Evolutionary conservation across 495 filamentous ascomycete genomes (phyloP).

Genomic region (Bacidia gigantensis): DNA sequence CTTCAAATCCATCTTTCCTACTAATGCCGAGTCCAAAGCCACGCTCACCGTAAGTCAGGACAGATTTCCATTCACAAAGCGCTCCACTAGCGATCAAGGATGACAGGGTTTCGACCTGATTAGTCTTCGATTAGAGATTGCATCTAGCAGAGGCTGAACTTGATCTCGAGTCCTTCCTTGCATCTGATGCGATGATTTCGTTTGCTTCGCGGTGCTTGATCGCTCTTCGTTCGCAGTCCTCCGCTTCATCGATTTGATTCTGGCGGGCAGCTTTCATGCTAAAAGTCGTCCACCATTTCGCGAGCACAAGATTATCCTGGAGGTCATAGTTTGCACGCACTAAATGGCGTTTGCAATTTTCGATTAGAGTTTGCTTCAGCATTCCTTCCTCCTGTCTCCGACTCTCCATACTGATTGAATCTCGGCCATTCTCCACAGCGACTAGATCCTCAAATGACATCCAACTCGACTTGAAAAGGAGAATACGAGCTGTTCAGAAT

Average conservation of each 20-base stretch:
- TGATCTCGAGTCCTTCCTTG: not conserved
- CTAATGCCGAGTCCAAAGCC: not conserved
- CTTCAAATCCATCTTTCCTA: not conserved
- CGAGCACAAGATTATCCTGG: not conserved
- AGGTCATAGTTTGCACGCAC: not conserved
- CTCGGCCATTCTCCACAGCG: conserved; percentile 3
- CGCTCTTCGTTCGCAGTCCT: too few species aligned
- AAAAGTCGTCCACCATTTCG: too few species aligned
- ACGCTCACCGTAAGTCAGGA: not conserved
- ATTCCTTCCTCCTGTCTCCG: conserved; percentile 2
- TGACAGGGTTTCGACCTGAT: not conserved
- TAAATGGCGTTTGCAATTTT: not conserved
- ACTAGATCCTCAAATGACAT: conserved; percentile 14
- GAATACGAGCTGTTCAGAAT: conserved; percentile 6
- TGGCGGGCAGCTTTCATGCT: too few species aligned
- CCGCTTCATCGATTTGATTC: too few species aligned
- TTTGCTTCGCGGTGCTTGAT: too few species aligned
- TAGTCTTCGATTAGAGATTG: not conserved
- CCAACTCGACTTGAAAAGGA: conserved; percentile 3
- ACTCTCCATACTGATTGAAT: conserved; percentile 3
- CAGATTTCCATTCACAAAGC: not conserved
- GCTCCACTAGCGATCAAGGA: conserved; percentile 4
- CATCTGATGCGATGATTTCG: not conserved
- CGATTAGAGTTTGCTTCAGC: not conserved
- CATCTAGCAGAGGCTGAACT: not conserved